Evolutionary conservation across 176 grass and related monocot genomes (phyloP), one percentile per base, ranked within the genome.

Genomic region (Phoenix roebelenii): DNA sequence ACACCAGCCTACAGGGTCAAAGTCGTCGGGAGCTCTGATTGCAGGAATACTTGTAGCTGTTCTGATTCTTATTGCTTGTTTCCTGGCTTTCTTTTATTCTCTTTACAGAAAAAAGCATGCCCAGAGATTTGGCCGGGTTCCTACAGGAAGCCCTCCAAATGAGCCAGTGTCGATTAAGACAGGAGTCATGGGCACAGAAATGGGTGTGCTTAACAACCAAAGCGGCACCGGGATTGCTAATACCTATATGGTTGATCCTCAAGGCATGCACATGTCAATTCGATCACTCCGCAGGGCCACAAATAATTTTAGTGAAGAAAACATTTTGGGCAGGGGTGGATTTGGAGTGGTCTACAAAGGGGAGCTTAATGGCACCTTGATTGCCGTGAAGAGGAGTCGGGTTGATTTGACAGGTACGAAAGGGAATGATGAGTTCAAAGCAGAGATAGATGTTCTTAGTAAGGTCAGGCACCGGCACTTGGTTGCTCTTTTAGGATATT

Each of bases 271-370:
- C 54, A 88, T 97, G 63, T 78, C 73, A 0, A 83, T 97, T 2
- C 72, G 77, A 59, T 77, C 77, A 5, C 67, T 97, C 5, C 69
- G 68, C 35, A 88, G 70, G 65, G 93, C 93, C 3, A 97, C 93
- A 59, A 76, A 91, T 65, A 88, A 85, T 70, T 97, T 97, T 77
- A 82, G 72, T 19, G 87, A 91, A 58, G 57, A 63, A 52, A 71
- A 57, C 61, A 82, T 88, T 55, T 74, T 97, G 68, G 93, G 93
- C 32, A 89, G 66, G 76, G 93, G 93, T 18, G 93, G 93, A 15
- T 97, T 97, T 54, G 93, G 93, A 29, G 70, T 97, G 30, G 93
- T 97, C 54, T 97, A 83, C 74, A 91, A 83, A 75, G 93, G 93
- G 19, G 70, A 72, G 22, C 84, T 70, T 32, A 85, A 85, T 82